Evolutionary conservation across 2,329 filamentous ascomycete genomes (phyloP).

Genomic region (Ceratocystis cacaofunesta): DNA sequence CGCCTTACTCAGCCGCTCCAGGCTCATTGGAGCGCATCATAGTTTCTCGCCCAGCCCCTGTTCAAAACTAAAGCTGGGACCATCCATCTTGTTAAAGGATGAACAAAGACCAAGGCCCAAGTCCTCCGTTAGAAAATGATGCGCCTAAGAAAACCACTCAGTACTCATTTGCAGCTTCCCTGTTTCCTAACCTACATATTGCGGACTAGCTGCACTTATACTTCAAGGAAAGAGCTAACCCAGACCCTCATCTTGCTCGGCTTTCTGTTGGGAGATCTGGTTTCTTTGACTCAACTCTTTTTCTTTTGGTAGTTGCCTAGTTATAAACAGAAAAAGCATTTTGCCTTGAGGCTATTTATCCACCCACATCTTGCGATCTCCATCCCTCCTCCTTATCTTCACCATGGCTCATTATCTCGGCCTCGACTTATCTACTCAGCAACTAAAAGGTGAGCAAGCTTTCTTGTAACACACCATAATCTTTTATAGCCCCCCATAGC

Average conservation of each 20-base stretch:
- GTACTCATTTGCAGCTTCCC: neutral
- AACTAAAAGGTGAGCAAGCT: conserved; percentile 59
- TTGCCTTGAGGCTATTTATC: neutral
- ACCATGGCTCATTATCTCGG: conserved; percentile 54
- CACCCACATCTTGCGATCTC: neutral
- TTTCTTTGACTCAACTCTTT: neutral
- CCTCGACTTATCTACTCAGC: conserved; percentile 92
- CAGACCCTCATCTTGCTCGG: neutral
- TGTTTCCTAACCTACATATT: neutral
- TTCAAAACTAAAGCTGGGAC: neutral
- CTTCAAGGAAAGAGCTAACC: neutral
- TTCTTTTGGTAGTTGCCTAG: neutral
- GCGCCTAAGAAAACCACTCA: neutral
- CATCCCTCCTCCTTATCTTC: neutral
- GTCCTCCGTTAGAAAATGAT: neutral
- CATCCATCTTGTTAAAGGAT: neutral
- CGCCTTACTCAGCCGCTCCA: neutral
- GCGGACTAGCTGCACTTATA: neutral
- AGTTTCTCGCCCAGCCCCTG: neutral
- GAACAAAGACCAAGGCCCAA: neutral
- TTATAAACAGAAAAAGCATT: neutral
- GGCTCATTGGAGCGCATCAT: conserved; percentile 3
- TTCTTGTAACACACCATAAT: neutral
- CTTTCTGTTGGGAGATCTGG: neutral
- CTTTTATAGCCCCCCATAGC: too few relatives aligned